Evolutionary conservation across 1,284 basidiomycete species (phyloP), one percentile per base, ranked within the genome.

Genomic region (Porodaedalea pini): DNA sequence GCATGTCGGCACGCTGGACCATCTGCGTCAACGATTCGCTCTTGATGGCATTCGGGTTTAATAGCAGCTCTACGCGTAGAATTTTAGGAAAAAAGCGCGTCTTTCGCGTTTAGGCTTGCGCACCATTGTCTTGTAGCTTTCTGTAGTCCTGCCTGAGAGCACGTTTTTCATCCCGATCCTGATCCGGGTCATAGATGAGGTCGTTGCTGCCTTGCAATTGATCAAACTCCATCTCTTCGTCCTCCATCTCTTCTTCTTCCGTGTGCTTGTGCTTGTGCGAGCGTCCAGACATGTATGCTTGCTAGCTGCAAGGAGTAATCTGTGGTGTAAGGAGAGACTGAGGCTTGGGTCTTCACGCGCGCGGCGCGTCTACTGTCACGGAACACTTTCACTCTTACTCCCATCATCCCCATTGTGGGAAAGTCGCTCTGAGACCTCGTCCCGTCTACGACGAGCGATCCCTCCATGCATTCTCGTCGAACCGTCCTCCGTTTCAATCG

Each of bases 151-250:
- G 82, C 45, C 90, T 77, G 5, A 92, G 73, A 41, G 75, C 75
- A 62, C 90, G 83, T 69, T 87, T 86, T 68, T 88, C 83, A 56
- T 86, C 84, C 2, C 82, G 80, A 71, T 90, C 78, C 66, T 91
- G 89, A 67, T 92, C 87, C 13, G 90, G 89, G 66, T 92, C 88
- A 64, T 89, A 92, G 15, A 75, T 72, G 19, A 78, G 71, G 40
- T 69, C 71, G 66, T 65, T 48, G 17, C 51, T 54, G 21, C 15
- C 17, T 2, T 50, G 40, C 11, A 15, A 31, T 25, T 5, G 37
- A 11, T 37, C 25, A 50, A 19, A 36, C 10, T 37, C 49, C 29
- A 51, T 48, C 10, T 43, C 48, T 39, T 57, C 54, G 5, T 55
- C 54, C 8, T 55, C 54, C n/a, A n/a, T n/a, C 3, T 40, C 49